Evolutionary conservation across 208 protist genomes (phyloP), one percentile per base, ranked within the genome.

Genomic region (Leishmania gerbilli): DNA sequence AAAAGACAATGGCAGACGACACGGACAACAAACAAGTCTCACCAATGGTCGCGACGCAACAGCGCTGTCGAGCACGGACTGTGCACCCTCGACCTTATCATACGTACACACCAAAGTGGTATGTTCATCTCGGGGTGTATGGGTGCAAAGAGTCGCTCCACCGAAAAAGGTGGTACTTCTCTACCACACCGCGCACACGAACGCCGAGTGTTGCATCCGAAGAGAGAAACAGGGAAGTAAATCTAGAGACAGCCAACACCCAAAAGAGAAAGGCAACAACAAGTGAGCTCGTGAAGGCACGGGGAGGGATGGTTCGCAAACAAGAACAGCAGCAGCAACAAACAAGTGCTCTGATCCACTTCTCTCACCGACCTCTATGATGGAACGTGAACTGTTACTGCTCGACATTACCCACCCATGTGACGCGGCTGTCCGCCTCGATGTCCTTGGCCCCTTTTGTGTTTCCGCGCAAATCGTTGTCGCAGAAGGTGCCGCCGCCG

Each of bases 401-500:
- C 69, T 95, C 91, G 1, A 85, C 68, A 76, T 97, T 97, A 3
- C 80, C 88, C n/a, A 89, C 83, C 91, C 91, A 95, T 42, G 84
- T 88, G 24, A 95, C 89, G 19, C 76, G 74, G 45, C 82, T 90
- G 58, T 85, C 81, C 34, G 84, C 81, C 56, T 95, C 92, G n/a
- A 97, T 81, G 79, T 97, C 92, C 79, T 88, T 93, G 8, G 91
- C 80, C 7, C 94, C 94, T 40, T 94, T 93, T 9, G 82, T 65
- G 79, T 98, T 98, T n/a, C 87, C 84, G 60, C 91, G 92, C 62
- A 98, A 80, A 76, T 98, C 93, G 76, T 98, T 98, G 69, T 91
- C 86, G 81, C 86, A 89, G 79, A 95, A 95, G 42, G 87, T 92
- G 37, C 93, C 93, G 53, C 87, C 80, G 21, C 95, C 95, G 34